Base-by-base conservation (phyloP, 768 basidiomycete genomes). In the Hygrocybe punicea region DNA sequence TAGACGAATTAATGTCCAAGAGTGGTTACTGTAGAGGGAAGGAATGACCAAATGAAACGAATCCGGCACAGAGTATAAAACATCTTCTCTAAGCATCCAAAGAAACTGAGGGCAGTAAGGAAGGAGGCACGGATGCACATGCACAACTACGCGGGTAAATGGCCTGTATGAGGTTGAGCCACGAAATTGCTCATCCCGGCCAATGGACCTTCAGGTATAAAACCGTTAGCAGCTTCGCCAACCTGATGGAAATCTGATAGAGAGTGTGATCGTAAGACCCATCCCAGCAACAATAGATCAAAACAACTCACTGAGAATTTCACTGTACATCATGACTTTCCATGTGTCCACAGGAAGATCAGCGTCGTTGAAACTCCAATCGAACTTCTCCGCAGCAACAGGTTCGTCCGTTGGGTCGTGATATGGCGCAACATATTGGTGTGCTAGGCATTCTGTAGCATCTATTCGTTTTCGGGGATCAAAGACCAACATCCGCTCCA, bases 241-340 rank as follows among this genome's bases (percentile, higher is more conserved):
- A 88, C 85, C 73, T 90, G 87, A 65, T 91, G 89, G 80, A 91
- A 91, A 66, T 91, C 89, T 91, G 55, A 40, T 36, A 42, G 14
- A 16, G 17, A 48, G 35, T 16, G 21, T 58, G 19, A 60, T 36
- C 37, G 21, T 16, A 54, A n/a, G 36, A 19, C 16, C n/a, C 14
- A 35, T 29, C 13, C 4, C 29, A 29, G 29, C 8, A 29, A 8
- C 4, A 29, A 29, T 29, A 19, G 17, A 46, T 10, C 17, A 24
- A 24, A 19, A 5, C 10, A 34, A 8, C 87, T 60, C 66, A 93
- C 94, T 93, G 11, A 98, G 79, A 61, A 98, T 98, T 74, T 99
- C 96, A 65, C 87, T 90, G 78, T 98, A 98, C 96, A 99, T 99
- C 97, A 99, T 99, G 68, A 97, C 96, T 76, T 98, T 98, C 97